A percentile compares a stretch with the other conserved stretches of the same genome.
phyloP scores from a whole-genome alignment of 495 filamentous ascomycete species.

The Daldinia childiae region DNA sequence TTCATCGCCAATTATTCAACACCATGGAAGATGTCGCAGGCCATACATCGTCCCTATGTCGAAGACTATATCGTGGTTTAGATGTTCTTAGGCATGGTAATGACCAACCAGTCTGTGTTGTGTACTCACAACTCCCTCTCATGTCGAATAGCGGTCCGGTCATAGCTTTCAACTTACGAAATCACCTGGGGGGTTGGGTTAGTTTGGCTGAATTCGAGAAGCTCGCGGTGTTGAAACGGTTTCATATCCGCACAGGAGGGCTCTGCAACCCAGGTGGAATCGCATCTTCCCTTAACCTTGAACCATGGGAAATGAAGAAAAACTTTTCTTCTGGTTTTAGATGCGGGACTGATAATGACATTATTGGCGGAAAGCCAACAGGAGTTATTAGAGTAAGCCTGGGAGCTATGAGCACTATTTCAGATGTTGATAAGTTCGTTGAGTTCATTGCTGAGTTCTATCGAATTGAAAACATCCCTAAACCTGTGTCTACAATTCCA shows the following conservation, averaged over 20 bases:
- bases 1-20: conserved; percentile 74
- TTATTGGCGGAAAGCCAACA: conserved; percentile 83
- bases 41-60: conserved; percentile 76
- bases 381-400: conserved; percentile 86
- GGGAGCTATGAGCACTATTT: conserved; percentile 84
- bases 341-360: conserved; percentile 81
- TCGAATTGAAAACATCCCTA: conserved; percentile 56
- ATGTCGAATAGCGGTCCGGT: conserved; percentile 71
- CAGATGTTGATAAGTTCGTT: conserved; percentile 76
- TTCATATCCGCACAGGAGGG: conserved; percentile 85
- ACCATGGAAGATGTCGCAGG: conserved; percentile 74
- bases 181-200: conserved; percentile 73
- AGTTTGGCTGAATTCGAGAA: conserved; percentile 86
- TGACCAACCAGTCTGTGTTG: conserved; percentile 67
- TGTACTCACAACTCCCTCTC: conserved; percentile 63
- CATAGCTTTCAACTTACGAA: conserved; percentile 82
- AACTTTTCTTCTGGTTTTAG: conserved; percentile 84
- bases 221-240: conserved; percentile 76
- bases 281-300: conserved; percentile 70
- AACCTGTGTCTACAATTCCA: background rate
- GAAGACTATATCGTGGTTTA: conserved; percentile 67
- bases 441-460: conserved; percentile 83
- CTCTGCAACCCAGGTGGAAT: conserved; percentile 93
- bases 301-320: conserved; percentile 78
- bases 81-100: conserved; percentile 71